A percentile compares a stretch with the other conserved stretches of the same genome.
Evolutionary conservation across 345 rosid genomes (phyloP).

Genomic region (Lepidium africanum): DNA sequence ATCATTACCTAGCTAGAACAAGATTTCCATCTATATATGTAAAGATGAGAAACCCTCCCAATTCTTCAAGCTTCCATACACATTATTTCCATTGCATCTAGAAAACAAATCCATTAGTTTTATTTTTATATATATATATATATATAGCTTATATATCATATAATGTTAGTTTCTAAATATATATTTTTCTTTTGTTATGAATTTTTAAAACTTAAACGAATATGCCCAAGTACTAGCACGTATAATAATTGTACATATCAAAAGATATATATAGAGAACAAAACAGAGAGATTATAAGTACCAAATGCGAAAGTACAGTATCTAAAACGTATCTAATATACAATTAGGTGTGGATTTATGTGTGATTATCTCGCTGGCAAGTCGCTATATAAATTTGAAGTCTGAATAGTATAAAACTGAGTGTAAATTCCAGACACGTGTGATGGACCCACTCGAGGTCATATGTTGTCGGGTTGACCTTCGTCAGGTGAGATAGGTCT

Average conservation of each 20-base stretch:
- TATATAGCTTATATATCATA: too few relatives aligned
- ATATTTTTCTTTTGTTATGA: neutral
- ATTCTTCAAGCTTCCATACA: too few relatives aligned
- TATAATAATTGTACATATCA: neutral
- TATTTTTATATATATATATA: too few relatives aligned
- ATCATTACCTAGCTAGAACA: too few relatives aligned
- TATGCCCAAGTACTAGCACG: neutral
- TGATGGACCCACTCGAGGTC: slow-evolving; percentile 20
- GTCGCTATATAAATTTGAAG: neutral
- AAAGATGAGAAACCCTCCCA: too few relatives aligned
- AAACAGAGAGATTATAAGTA: neutral
- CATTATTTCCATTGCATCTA: too few relatives aligned
- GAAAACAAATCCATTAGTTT: too few relatives aligned
- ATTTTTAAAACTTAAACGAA: too few relatives aligned
- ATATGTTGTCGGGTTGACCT: slow-evolving; percentile 31
- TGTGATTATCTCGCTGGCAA: slow-evolving; percentile 3
- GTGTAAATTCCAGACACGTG: slow-evolving; percentile 17
- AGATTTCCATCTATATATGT: too few relatives aligned
- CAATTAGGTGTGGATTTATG: neutral
- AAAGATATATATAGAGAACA: neutral
- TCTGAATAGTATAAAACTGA: neutral
- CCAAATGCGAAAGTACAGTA: neutral
- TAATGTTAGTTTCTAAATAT: neutral
- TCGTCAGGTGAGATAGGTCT: slow-evolving; percentile 16
- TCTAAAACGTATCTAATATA: neutral